Evolutionary conservation across 192 early-diverging fungal species (phyloP).

Genomic region (Backusella parvicylindrica): DNA sequence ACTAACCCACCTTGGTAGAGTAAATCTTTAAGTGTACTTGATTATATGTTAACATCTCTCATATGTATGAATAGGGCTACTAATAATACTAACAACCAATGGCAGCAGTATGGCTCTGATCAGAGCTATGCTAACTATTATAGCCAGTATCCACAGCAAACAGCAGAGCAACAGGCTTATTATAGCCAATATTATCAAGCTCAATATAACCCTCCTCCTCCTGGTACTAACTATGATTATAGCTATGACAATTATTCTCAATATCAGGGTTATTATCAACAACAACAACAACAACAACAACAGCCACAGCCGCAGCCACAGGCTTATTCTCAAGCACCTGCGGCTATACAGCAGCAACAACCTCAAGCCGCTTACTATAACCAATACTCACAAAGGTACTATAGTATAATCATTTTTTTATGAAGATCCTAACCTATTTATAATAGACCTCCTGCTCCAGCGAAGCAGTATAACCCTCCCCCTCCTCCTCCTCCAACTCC

Average conservation of each 20-base stretch:
- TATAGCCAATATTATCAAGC: slow-evolving; percentile 18
- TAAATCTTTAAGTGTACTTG: background rate
- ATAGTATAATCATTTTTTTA: background rate
- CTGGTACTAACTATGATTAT: slow-evolving; percentile 7
- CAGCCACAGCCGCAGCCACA: background rate
- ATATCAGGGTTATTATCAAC: slow-evolving; percentile 9
- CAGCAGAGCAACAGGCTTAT: slow-evolving; percentile 14
- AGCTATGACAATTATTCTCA: slow-evolving; percentile 11
- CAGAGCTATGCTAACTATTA: background rate
- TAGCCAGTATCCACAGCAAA: background rate
- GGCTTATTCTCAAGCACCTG: background rate
- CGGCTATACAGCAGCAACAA: background rate
- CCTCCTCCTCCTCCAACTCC: background rate
- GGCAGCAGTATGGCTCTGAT: slow-evolving; percentile 1
- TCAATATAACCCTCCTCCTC: slow-evolving; percentile 6
- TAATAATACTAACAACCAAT: background rate
- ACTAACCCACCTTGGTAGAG: slow-evolving; percentile 4
- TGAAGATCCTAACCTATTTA: background rate
- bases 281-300: background rate
- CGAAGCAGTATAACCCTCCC: background rate
- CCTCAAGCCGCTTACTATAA: background rate
- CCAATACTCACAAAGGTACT: background rate
- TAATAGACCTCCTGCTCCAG: background rate
- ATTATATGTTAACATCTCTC: background rate
- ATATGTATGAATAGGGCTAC: background rate